Conservation (phyloP, 1,284 basidiomycete species). For the Ustilago vetiveriae region DNA sequence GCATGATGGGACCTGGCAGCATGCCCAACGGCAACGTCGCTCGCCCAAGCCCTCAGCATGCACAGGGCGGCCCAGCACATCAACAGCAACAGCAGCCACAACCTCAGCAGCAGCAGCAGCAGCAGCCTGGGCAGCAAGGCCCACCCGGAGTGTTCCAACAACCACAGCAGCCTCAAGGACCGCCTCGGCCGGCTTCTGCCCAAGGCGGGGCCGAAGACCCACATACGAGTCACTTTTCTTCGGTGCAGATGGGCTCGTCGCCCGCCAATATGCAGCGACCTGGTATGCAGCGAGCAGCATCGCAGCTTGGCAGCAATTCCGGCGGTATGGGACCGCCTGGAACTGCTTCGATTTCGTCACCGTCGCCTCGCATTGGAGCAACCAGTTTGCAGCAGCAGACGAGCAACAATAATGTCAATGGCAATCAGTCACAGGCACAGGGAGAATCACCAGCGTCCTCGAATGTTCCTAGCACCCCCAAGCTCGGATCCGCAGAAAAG, state of each 20-base stretch:
- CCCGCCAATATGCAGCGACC: conserved; percentile 47
- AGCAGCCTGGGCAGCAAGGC: conserved; percentile 25
- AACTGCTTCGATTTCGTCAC: conserved; percentile 42
- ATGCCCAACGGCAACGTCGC: conserved; percentile 36
- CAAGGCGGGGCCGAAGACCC: conserved; percentile 36
- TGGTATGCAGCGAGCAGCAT: conserved; percentile 37
- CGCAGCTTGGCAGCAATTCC: conserved; percentile 22
- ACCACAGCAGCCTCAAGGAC: conserved; percentile 31
- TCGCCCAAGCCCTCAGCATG: conserved; percentile 30
- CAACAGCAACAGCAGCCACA: conserved; percentile 40
- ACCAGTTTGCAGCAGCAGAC: conserved; percentile 21
- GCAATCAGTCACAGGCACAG: conserved; percentile 5
- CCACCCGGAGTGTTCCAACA: conserved; percentile 26
- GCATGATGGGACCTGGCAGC: conserved; percentile 52
- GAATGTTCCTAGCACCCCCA: conserved; percentile 49
- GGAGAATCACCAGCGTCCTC: conserved; percentile 29
- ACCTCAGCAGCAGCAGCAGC: conserved; percentile 39
- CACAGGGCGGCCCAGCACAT: conserved; percentile 36
- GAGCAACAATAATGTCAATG: conserved; percentile 13
- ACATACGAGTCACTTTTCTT: conserved; percentile 31
- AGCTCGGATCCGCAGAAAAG: conserved; percentile 50
- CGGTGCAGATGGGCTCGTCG: conserved; percentile 44
- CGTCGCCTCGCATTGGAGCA: conserved; percentile 41
- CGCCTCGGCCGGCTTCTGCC: conserved; percentile 29
- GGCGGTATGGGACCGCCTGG: conserved; percentile 58